phyloP scores from a whole-genome alignment of 2,329 filamentous ascomycete species.

The Colletotrichum sojae region DNA sequence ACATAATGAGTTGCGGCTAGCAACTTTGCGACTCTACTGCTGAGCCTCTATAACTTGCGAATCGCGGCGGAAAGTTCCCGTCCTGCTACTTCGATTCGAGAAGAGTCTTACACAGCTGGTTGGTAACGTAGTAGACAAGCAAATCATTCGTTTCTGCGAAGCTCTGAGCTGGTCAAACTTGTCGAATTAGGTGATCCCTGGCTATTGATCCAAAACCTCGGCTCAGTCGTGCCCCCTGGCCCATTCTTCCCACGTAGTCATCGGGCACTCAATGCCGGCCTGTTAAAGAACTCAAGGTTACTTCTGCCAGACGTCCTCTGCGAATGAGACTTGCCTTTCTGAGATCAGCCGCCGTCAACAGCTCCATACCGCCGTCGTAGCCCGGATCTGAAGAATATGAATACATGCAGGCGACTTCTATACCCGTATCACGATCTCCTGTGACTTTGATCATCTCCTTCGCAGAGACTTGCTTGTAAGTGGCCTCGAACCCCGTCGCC shows the following conservation, averaged over 20 bases:
- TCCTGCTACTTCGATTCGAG: too few relatives aligned
- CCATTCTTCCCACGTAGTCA: slow-evolving; percentile 56
- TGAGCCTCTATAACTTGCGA: not conserved
- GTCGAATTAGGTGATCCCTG: slow-evolving; percentile 12
- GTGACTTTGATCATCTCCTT: slow-evolving; percentile 57
- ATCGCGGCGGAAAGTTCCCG: too few relatives aligned
- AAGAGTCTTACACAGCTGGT: too few relatives aligned
- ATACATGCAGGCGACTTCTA: slow-evolving; percentile 63
- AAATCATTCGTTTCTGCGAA: not conserved
- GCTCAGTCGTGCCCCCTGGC: slow-evolving; percentile 54
- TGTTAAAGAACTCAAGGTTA: slow-evolving; percentile 7
- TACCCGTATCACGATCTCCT: slow-evolving; percentile 57
- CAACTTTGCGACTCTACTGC: too few relatives aligned
- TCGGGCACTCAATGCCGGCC: slow-evolving; percentile 56
- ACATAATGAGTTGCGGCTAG: too few relatives aligned
- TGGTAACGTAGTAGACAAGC: too few relatives aligned
- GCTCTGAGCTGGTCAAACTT: not conserved
- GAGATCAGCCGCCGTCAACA: slow-evolving; percentile 61
- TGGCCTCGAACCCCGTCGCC: slow-evolving; percentile 50
- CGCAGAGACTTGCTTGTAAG: slow-evolving; percentile 56
- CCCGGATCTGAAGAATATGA: slow-evolving; percentile 62
- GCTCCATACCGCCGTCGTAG: slow-evolving; percentile 61
- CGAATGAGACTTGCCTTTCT: slow-evolving; percentile 52
- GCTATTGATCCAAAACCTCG: slow-evolving; percentile 38
- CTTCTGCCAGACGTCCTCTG: not conserved